Conservation (phyloP, 768 basidiomycete genomes). For the Kwoniella dendrophila region DNA sequence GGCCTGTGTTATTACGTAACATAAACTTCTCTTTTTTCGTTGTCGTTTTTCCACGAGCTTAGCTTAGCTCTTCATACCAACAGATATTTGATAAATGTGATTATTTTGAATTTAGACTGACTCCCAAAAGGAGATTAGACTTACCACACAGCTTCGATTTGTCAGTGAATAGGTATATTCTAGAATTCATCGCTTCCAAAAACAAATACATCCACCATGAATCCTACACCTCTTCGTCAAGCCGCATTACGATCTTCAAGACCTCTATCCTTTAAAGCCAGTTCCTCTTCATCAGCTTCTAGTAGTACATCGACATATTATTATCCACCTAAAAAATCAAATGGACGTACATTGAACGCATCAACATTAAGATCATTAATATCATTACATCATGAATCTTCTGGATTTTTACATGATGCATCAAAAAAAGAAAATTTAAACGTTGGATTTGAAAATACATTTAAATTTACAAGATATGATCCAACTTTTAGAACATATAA, state of each 20-base stretch:
- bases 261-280: background rate
- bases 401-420: constrained; percentile 46
- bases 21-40: too few species aligned
- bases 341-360: constrained; percentile 24
- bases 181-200: background rate
- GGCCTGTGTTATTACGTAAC: too few species aligned
- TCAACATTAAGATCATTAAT: constrained; percentile 42
- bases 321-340: constrained; percentile 23
- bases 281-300: constrained; percentile 8
- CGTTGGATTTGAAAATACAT: constrained; percentile 37
- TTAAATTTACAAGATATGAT: constrained; percentile 19
- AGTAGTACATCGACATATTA: constrained; percentile 11
- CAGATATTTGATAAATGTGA: too few species aligned
- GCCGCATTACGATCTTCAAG: constrained; percentile 2
- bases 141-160: too few species aligned
- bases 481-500: constrained; percentile 22
- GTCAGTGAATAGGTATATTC: too few species aligned
- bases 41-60: too few species aligned
- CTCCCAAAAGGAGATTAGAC: too few species aligned
- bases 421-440: constrained; percentile 14
- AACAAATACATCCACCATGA: constrained; percentile 4
- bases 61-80: too few species aligned
- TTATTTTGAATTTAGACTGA: too few species aligned
- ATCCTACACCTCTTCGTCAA: constrained; percentile 13
- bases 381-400: constrained; percentile 46